Conservation (phyloP, 805 yeast species). For the Groenewaldozyma salmanticensis region DNA sequence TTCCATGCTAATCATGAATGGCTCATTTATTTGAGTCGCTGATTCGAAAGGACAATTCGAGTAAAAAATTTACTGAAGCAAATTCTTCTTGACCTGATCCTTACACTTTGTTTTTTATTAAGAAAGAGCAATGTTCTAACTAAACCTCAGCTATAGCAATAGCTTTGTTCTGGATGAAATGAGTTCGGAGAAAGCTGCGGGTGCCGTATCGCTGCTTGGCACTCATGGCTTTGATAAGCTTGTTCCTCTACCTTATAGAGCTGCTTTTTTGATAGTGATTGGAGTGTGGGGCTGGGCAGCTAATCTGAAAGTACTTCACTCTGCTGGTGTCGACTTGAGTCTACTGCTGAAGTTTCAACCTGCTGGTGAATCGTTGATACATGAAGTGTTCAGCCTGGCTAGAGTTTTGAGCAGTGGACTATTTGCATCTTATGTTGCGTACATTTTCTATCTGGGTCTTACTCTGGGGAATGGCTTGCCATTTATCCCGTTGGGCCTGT, state of each 20-base stretch:
- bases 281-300: constrained; percentile 29
- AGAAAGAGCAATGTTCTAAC: too few species aligned
- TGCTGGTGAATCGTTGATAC: constrained; percentile 19
- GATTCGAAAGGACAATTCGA: constrained; percentile 2
- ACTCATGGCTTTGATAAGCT: constrained; percentile 23
- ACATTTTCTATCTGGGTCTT: constrained; percentile 22
- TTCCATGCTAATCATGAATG: constrained; percentile 54
- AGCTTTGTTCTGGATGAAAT: not conserved
- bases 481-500: constrained; percentile 3
- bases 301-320: constrained; percentile 20
- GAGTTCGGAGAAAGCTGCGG: not conserved
- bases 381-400: constrained; percentile 31
- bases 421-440: constrained; percentile 10
- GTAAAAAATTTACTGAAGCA: too few species aligned
- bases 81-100: not conserved
- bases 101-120: not conserved
- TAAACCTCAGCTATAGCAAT: too few species aligned
- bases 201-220: not conserved
- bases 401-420: constrained; percentile 17
- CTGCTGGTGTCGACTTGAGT: constrained; percentile 19
- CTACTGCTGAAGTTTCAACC: constrained; percentile 18
- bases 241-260: constrained; percentile 41
- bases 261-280: constrained; percentile 17
- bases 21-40: not conserved
- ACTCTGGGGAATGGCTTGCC: not conserved